Percentiles rank a stretch among this genome's conserved stretches.
Conservation (phyloP, 2,329 filamentous ascomycete species). For the Geoglossum cookeanum region DNA sequence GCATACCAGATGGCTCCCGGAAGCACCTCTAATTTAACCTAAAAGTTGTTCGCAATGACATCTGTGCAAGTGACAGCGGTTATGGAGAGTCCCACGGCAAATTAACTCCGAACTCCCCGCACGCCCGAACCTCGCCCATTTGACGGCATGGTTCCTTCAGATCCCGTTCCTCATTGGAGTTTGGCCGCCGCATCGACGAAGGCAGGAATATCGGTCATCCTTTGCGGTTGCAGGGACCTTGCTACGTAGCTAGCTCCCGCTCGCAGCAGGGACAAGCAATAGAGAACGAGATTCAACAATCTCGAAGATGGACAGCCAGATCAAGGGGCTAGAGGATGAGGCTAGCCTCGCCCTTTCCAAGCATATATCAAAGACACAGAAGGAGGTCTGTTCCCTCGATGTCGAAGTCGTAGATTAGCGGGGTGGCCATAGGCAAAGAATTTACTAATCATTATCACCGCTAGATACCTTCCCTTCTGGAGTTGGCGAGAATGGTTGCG, state of each 20-base stretch:
- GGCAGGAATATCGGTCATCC: slow-evolving; percentile 16
- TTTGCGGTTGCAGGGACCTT: slow-evolving; percentile 40
- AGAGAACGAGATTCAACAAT: slow-evolving; percentile 34
- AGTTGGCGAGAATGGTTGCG: slow-evolving; percentile 11
- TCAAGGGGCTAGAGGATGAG: slow-evolving; percentile 29
- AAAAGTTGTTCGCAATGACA: neutral
- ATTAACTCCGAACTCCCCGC: slow-evolving; percentile 22
- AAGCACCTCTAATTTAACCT: neutral
- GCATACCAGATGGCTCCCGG: neutral
- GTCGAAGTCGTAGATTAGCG: slow-evolving; percentile 31
- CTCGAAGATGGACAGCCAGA: slow-evolving; percentile 32
- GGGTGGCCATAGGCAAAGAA: slow-evolving; percentile 41
- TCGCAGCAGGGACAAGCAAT: slow-evolving; percentile 43
- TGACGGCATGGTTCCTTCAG: slow-evolving; percentile 49
- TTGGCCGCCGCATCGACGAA: slow-evolving; percentile 15
- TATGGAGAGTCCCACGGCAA: neutral
- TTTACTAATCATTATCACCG: slow-evolving; percentile 51
- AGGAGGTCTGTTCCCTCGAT: neutral
- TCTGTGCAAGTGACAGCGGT: neutral
- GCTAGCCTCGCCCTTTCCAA: slow-evolving; percentile 6
- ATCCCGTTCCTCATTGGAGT: slow-evolving; percentile 33
- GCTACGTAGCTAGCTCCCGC: slow-evolving; percentile 47
- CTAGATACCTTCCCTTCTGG: slow-evolving; percentile 40
- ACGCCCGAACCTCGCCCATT: slow-evolving; percentile 38
- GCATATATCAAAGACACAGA: too few species aligned